Base-by-base conservation (phyloP, 1,284 basidiomycete genomes). In the Violaceomyces palustris region DNA sequence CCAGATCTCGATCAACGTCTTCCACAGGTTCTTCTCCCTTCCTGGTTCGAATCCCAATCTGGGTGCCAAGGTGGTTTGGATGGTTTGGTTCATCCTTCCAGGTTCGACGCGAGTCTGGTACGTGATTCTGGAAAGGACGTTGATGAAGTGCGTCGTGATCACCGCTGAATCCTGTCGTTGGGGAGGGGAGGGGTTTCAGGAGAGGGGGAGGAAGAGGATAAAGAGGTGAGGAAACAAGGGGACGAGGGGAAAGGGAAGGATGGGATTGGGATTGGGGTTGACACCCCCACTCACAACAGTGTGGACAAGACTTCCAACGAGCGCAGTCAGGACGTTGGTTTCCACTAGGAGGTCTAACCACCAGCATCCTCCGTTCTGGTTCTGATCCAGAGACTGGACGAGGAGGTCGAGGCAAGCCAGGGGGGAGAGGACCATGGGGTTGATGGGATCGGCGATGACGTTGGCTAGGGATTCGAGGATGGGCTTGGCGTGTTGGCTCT, bases 371-470 rank as follows among this genome's bases (percentile, higher is more conserved):
- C n/a, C n/a, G n/a, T n/a, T 7, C 19, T 18, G 23, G 2, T 23
- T 34, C 11, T 36, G 39, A 18, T 35, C 44, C 19, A 72, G 39
- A 7, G 60, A 34, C 39, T 69, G 67, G 6, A 70, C 32, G 19
- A 70, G 54, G 11, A 51, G 45, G 19, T 65, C 61, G 33, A 70
- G 36, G 17, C 62, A 55, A 11, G 50, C 42, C 11, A 72, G 38
- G 6, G 69, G 69, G 0, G 56, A 46, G 2, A 72, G 45, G 17
- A 70, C 53, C 42, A 64, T 49, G 3, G 68, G 59, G 18, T 49
- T 61, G n/a, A 45, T 45, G 1, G 55, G 51, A 31, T 72, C 67
- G 0, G 52, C 63, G 7, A 73, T 48, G 42, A 73, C 46, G 19
- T 38, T 34, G 0, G 52, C 53, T 18, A 67, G 50, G 1, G 62